Conservation (phyloP, 768 basidiomycete genomes). For the Kwoniella mangroviensis region DNA sequence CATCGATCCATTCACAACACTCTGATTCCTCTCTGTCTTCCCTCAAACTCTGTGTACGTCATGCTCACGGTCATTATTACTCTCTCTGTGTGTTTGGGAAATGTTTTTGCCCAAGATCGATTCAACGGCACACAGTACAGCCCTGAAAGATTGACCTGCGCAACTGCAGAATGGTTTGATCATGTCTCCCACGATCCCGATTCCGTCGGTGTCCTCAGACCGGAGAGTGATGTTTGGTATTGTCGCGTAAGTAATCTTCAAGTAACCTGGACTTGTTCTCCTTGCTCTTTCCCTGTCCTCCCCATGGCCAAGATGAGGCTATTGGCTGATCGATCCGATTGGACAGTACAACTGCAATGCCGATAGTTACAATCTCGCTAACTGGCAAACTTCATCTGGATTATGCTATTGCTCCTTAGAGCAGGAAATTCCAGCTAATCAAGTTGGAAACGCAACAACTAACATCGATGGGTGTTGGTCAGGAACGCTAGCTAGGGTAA, state of each 20-base stretch:
- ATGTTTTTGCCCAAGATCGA: not conserved
- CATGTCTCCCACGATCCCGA: not conserved
- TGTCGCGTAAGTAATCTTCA: not conserved
- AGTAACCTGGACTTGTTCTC: no score
- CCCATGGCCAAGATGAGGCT: not conserved
- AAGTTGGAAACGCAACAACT: not conserved
- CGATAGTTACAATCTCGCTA: not conserved
- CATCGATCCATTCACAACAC: no score
- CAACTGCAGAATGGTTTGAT: not conserved
- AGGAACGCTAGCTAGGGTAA: not conserved
- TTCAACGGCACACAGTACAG: not conserved
- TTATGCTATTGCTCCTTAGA: not conserved
- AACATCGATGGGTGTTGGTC: not conserved
- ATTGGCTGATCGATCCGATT: not conserved
- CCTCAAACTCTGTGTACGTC: not conserved
- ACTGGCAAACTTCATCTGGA: not conserved
- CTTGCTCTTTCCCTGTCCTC: no score
- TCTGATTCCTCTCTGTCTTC: no score
- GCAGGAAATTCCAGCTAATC: not conserved
- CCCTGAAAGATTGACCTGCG: not conserved
- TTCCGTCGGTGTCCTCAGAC: not conserved
- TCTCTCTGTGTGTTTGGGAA: not conserved
- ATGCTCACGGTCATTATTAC: not conserved
- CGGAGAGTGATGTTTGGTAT: not conserved
- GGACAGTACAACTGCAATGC: not conserved